Base-by-base conservation (phyloP, 2,329 filamentous ascomycete genomes). In the Colletotrichum horii region DNA sequence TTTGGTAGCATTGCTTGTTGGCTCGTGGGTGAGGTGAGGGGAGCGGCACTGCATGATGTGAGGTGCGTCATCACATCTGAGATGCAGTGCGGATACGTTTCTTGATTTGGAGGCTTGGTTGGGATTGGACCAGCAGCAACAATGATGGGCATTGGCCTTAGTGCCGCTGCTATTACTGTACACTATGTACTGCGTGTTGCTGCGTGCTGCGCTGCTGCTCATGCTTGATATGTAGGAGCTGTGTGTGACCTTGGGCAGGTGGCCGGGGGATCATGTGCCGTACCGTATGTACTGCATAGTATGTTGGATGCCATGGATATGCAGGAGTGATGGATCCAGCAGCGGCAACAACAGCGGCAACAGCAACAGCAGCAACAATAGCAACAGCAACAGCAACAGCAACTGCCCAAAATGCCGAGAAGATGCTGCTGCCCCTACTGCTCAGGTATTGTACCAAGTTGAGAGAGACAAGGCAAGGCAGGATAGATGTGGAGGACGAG, bases 11-110 rank as follows among this genome's bases (percentile, higher is more conserved):
- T 36, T 24, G 38, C 12, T 12, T 61, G 72, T 75, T 75, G 68
- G 72, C 71, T 75, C 24, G 38, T 67, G 38, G 19, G 38, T 48
- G 38, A 43, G 55, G 69, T 56, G 55, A 68, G 34, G 61, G 55
- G 43, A 67, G 73, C 62, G 70, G 55, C 70, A 72, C 43, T 64
- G 73, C 32, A 70, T 52, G 58, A 70, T 34, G 61, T 34, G 69
- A 68, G 64, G 56, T 73, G 64, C 64, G 69, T 75, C 73, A 58
- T 65, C 70, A 68, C 73, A 75, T 75, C 73, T 73, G 38, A 72
- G 68, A 72, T 66, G 61, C 69, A 75, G 61, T 60, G 67, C 38
- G 26, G 32, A 48, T 73, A 70, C 56, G 55, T 70, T 43, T 67
- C 66, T 28, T 61, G 30, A 34, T n/a, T 36, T 64, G n/a, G 30